phyloP scores from a whole-genome alignment of 2,329 filamentous ascomycete genomes.

The Trichoderma afroharzianum region DNA sequence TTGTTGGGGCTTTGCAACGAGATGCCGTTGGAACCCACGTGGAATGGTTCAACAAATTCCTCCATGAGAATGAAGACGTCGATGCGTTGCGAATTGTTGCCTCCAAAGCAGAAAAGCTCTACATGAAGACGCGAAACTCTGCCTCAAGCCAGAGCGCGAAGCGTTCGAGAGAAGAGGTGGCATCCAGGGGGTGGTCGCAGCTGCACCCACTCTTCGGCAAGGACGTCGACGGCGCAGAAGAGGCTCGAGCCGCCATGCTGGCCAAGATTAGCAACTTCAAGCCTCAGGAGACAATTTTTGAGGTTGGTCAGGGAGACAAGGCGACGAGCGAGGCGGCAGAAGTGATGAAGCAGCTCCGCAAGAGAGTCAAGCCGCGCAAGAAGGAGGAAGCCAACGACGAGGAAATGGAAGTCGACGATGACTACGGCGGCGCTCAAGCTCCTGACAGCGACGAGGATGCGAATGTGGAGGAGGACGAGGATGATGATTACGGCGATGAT shows the following conservation, averaged over 20 bases:
- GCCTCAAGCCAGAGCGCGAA: slow-evolving; percentile 90
- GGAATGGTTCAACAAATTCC: slow-evolving; percentile 78
- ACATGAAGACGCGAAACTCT: slow-evolving; percentile 82
- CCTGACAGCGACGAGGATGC: slow-evolving; percentile 21
- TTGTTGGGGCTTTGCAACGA: slow-evolving; percentile 72
- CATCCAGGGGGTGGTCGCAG: slow-evolving; percentile 66
- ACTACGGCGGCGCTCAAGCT: slow-evolving; percentile 26
- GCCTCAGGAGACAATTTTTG: slow-evolving; percentile 93
- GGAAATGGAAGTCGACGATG: slow-evolving; percentile 33
- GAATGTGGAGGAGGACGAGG: slow-evolving; percentile 37
- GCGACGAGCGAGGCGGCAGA: slow-evolving; percentile 62
- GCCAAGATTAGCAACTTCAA: slow-evolving; percentile 84
- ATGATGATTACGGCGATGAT: slow-evolving; percentile 62
- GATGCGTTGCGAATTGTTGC: slow-evolving; percentile 67
- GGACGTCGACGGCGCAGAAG: slow-evolving; percentile 61
- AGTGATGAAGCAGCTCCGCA: slow-evolving; percentile 69
- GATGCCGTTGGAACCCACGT: slow-evolving; percentile 70
- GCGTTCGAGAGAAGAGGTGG: slow-evolving; percentile 72
- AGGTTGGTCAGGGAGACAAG: slow-evolving; percentile 74
- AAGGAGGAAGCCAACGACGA: slow-evolving; percentile 37
- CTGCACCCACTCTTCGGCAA: slow-evolving; percentile 79
- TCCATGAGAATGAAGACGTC: slow-evolving; percentile 74
- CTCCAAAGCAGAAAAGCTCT: slow-evolving; percentile 86
- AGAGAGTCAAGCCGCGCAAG: slow-evolving; percentile 61
- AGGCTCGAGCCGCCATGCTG: slow-evolving; percentile 79